Percentiles rank a stretch among this genome's conserved stretches.
phyloP scores from a whole-genome alignment of 1,284 basidiomycete species.

The Fomitopsis betulina region DNA sequence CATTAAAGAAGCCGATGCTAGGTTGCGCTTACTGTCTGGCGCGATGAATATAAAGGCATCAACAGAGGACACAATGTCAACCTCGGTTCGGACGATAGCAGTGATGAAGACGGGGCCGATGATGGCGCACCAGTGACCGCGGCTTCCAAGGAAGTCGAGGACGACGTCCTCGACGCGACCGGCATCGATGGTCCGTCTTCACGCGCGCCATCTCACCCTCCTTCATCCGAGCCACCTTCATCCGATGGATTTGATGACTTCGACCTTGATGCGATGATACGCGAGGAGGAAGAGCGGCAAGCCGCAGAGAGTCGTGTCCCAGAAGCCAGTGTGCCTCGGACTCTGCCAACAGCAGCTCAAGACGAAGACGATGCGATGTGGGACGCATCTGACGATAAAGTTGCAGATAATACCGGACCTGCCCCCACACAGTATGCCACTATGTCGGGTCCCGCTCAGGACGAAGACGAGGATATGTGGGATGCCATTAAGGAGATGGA shows the following conservation, averaged over 20 bases:
- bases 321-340: background rate
- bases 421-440: background rate
- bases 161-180: background rate
- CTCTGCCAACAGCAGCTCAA: background rate
- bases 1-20: slow-evolving; percentile 22
- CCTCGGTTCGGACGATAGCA: slow-evolving; percentile 25
- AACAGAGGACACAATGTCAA: slow-evolving; percentile 34
- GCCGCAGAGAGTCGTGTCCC: slow-evolving; percentile 11
- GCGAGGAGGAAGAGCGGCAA: slow-evolving; percentile 40
- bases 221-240: slow-evolving; percentile 42
- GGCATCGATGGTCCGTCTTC: slow-evolving; percentile 20
- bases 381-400: slow-evolving; percentile 35
- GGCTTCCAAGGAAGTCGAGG: background rate
- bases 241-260: slow-evolving; percentile 41
- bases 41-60: slow-evolving; percentile 61
- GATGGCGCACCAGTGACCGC: slow-evolving; percentile 2
- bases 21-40: slow-evolving; percentile 71
- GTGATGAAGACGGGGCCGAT: slow-evolving; percentile 20
- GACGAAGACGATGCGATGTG: slow-evolving; percentile 55
- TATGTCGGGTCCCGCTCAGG: slow-evolving; percentile 20
- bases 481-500: slow-evolving; percentile 60
- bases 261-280: slow-evolving; percentile 48
- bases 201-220: slow-evolving; percentile 37
- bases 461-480: slow-evolving; percentile 66
- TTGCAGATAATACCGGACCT: slow-evolving; percentile 15